Evolutionary conservation across 257 asterid species (phyloP), one percentile per base, ranked within the genome.

Genomic region (Solanum arcanum): DNA sequence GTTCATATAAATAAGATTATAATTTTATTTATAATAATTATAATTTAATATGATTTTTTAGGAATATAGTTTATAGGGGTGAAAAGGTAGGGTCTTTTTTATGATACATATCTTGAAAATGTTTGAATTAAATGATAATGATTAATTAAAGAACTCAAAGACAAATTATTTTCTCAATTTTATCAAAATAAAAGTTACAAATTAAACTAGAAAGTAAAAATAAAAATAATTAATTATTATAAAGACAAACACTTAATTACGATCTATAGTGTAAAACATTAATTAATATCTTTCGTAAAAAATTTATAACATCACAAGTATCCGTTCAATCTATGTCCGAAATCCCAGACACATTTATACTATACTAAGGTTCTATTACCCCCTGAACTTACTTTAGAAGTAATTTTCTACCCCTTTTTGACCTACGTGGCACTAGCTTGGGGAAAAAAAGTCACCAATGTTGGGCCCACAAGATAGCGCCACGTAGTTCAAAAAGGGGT

Each of bases 171-270:
- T 62, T n/a, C 16, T n/a, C 5, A 12, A 2, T 25, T 10, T 64
- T n/a, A 62, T 4, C 33, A 64, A 64, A n/a, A 10, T 64, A 64
- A 64, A n/a, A 64, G 12, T 2, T n/a, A 12, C 33, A 64, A n/a
- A n/a, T 64, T 12, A 64, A 64, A 64, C 31, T 64, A 10, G 72
- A n/a, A 64, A 64, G 31, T 64, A 64, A 64, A 64, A 33, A 13
- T 7, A n/a, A 64, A n/a, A 12, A n/a, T 0, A 10, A 10, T 64
- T 0, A 12, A n/a, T 12, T n/a, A n/a, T 5, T 59, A 21, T 59
- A 59, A 11, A 59, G 66, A 59, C 3, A 59, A 64, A 64, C 4
- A n/a, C 72, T 11, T 64, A n/a, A 64, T 64, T 64, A 64, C 33
- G 31, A 62, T 25, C 16, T n/a, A 10, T 12, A 62, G 8, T 62